Evolutionary conservation across 139 green algal genomes (phyloP), one percentile per base, ranked within the genome.

Genomic region (Raphidocelis subcapitata): DNA sequence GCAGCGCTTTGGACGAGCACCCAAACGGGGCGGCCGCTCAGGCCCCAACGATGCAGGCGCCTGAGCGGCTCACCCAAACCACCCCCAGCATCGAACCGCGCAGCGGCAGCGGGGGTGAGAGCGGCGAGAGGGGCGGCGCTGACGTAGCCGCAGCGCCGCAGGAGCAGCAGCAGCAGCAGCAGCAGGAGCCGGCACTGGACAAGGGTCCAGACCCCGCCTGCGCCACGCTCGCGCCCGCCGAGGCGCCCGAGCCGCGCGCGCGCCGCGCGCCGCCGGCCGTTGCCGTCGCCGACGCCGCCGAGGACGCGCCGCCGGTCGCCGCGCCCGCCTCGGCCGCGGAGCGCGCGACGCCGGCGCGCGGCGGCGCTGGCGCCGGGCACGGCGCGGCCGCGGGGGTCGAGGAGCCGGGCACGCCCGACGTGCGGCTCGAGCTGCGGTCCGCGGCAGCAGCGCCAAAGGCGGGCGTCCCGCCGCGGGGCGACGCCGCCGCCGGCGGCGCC

Each of bases 21-120:
- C 65, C 65, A 80, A 80, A 80, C 66, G 56, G 66, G 46, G 31
- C 26, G 57, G 74, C 74, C 72, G 74, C 66, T 80, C 63, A 75
- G 65, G 74, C 65, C 65, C 57, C 54, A 36, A 61, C 54, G 56
- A 63, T 76, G 69, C 69, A 76, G 56, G n/a, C 33, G 52, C 60
- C 60, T 67, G 60, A 67, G 60, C 60, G 60, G 60, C 55, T 62
- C 26, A 12, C n/a, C 26, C 5, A 57, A 66, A n/a, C 15, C 35
- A 8, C 65, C 28, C 65, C 46, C 5, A 63, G 68, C 52, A 67
- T 35, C 68, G 62, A 31, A 37, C 59, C 16, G 60, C n/a, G 41
- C 18, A 41, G 60, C 60, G 32, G 60, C 60, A 66, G 60, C 60
- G 3, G 60, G 60, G 60, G 29, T 21, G 60, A 8, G 3, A 32